phyloP scores from a whole-genome alignment of 2,329 filamentous ascomycete species.

The Capronia epimyces region DNA sequence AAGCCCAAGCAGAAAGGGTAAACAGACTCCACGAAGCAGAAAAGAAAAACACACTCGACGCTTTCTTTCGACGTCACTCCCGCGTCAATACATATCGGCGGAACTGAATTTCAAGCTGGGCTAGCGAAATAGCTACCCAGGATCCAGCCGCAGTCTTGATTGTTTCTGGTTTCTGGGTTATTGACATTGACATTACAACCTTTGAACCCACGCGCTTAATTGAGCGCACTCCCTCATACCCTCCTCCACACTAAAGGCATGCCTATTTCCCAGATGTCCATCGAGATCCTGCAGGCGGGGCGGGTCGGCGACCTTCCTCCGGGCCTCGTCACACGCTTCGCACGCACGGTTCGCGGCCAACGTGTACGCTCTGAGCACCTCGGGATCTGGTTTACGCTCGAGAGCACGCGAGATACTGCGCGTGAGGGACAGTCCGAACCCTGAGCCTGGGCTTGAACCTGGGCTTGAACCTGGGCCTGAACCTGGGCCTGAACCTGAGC shows the following conservation, averaged over 20 bases:
- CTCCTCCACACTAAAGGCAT: slow-evolving; percentile 7
- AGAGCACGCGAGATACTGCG: slow-evolving; percentile 1
- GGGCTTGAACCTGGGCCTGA: too few relatives aligned
- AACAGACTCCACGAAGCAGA: too few relatives aligned
- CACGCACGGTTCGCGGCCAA: slow-evolving; percentile 5
- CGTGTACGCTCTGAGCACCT: slow-evolving; percentile 2
- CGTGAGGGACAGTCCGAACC: neutral
- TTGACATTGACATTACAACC: neutral
- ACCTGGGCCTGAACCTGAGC: neutral
- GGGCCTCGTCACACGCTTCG: slow-evolving; percentile 2
- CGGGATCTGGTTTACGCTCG: slow-evolving; percentile 3
- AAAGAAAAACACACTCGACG: too few relatives aligned
- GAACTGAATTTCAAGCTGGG: too few relatives aligned
- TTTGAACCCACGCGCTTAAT: slow-evolving; percentile 3
- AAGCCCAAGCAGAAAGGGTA: too few relatives aligned
- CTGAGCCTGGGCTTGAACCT: neutral
- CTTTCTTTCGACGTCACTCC: too few relatives aligned
- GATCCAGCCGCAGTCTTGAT: too few relatives aligned
- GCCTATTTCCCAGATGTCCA: neutral
- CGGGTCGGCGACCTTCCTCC: neutral
- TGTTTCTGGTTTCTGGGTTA: too few relatives aligned
- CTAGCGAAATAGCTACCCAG: too few relatives aligned
- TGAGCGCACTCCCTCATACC: neutral
- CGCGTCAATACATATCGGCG: too few relatives aligned
- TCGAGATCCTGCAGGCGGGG: neutral